Evolutionary conservation across 148 eudicot genomes (phyloP), one percentile per base, ranked within the genome.

Genomic region (Cornus controversa): DNA sequence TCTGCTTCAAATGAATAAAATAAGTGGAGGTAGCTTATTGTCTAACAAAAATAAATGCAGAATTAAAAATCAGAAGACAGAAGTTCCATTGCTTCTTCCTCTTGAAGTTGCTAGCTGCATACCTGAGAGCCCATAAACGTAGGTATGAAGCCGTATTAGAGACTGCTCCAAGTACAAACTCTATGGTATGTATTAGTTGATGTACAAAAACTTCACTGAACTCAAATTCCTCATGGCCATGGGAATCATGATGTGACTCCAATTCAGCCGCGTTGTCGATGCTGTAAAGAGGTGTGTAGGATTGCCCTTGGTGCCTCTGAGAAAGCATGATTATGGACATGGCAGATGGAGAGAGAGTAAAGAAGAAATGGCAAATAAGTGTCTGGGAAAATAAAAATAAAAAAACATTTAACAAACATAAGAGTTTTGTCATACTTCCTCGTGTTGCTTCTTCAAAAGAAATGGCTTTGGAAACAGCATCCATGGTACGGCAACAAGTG

Each of bases 41-140:
- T 69, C 71, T 18, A 69, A 23, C 18, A 50, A 36, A 34, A 69
- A 10, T 69, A 36, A 3, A 69, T 36, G 8, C 37, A 36, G 1
- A 36, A 69, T 9, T 20, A 6, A 69, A 69, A 20, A 2, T 28
- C 8, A 26, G 8, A 20, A 3, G 14, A 29, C 15, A 29, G 37
- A 69, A 36, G 50, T 34, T 69, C 47, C 71, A 31, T 28, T 29
- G 40, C 5, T 28, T 27, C 69, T 66, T 37, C 45, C 16, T 18
- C 14, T 50, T 50, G 57, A 50, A 50, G 57, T 50, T 50, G 57
- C 57, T 11, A 50, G 20, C 50, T 31, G 23, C 83, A 18, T 78
- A 90, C 98, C 98, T 93, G 73, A 93, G 96, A 29, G 98, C 98
- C 98, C 98, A 93, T 67, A 93, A 78, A 69, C 98, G 93, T 31